Conservation (phyloP, 176 grass and related monocot genomes). For the Typha latifolia region DNA sequence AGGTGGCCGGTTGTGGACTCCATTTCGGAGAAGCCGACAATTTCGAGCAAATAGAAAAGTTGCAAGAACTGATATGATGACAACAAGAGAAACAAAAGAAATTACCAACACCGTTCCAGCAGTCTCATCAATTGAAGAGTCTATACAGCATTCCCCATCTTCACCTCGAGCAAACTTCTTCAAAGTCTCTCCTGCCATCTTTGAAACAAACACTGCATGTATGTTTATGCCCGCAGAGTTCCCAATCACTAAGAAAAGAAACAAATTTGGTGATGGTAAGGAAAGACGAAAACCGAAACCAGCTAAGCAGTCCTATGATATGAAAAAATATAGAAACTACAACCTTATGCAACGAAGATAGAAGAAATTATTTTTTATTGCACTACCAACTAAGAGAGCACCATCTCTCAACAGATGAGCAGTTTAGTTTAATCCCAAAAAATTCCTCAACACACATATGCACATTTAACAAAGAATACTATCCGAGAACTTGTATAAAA, state of each 20-base stretch:
- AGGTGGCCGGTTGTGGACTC: constrained; percentile 35
- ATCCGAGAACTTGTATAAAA: neutral
- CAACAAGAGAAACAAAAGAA: constrained; percentile 73
- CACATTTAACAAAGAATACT: neutral
- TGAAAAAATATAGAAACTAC: neutral
- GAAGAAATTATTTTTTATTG: neutral
- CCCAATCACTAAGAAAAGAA: constrained; percentile 56
- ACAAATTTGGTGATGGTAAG: neutral
- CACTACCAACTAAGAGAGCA: neutral
- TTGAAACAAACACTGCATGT: constrained; percentile 78
- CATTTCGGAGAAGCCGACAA: constrained; percentile 59
- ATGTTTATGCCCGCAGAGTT: constrained; percentile 69
- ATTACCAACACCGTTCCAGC: constrained; percentile 81
- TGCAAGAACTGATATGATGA: constrained; percentile 79
- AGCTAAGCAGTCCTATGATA: constrained; percentile 2
- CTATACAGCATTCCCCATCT: constrained; percentile 72
- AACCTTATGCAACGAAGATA: neutral
- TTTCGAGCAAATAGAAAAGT: constrained; percentile 83
- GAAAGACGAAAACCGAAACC: neutral
- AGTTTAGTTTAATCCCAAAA: neutral
- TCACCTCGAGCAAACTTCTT: constrained; percentile 58
- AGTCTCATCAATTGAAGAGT: constrained; percentile 71
- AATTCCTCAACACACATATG: neutral
- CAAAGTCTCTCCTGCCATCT: constrained; percentile 59
- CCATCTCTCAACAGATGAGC: neutral